Percentiles rank a stretch among this genome's conserved stretches.
Conservation (phyloP, 1,284 basidiomycete genomes). For the Tilletiaria anomala region DNA sequence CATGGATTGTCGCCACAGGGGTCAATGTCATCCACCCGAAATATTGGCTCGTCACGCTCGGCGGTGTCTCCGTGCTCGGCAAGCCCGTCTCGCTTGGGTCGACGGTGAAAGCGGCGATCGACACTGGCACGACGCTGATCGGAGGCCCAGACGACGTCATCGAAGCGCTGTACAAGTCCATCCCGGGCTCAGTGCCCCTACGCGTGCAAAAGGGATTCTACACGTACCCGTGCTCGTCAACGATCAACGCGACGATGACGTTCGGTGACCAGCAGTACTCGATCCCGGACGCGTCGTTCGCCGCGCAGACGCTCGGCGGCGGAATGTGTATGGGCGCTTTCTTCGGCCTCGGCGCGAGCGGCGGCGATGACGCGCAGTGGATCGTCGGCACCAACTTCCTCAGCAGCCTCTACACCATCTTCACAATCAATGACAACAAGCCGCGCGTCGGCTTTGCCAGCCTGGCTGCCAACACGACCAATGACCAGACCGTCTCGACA, state of each 20-base stretch:
- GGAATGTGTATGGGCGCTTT: conserved; percentile 23
- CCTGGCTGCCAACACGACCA: not conserved
- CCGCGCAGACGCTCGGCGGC: conserved; percentile 1
- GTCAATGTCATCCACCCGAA: conserved; percentile 10
- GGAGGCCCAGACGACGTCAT: conserved; percentile 23
- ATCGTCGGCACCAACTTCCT: conserved; percentile 32
- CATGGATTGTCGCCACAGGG: too few relatives aligned
- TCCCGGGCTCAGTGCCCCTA: conserved; percentile 13
- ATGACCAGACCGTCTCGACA: too few relatives aligned
- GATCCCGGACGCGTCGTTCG: conserved; percentile 15
- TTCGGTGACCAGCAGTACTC: conserved; percentile 21
- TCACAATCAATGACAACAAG: conserved; percentile 1
- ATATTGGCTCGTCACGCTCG: conserved; percentile 26
- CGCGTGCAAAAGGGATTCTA: conserved; percentile 17
- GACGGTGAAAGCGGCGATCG: conserved; percentile 20
- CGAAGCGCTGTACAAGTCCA: conserved; percentile 16
- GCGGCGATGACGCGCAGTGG: conserved; percentile 16
- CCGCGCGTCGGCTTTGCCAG: not conserved
- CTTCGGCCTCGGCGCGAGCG: conserved; percentile 15
- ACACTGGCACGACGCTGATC: conserved; percentile 33
- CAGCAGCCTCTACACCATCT: conserved; percentile 28
- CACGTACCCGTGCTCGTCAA: conserved; percentile 18
- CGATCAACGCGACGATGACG: conserved; percentile 17
- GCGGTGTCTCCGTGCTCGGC: conserved; percentile 9
- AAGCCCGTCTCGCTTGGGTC: conserved; percentile 7